Conservation (phyloP, 73 alveolate species). For the Urostyla sp. region DNA sequence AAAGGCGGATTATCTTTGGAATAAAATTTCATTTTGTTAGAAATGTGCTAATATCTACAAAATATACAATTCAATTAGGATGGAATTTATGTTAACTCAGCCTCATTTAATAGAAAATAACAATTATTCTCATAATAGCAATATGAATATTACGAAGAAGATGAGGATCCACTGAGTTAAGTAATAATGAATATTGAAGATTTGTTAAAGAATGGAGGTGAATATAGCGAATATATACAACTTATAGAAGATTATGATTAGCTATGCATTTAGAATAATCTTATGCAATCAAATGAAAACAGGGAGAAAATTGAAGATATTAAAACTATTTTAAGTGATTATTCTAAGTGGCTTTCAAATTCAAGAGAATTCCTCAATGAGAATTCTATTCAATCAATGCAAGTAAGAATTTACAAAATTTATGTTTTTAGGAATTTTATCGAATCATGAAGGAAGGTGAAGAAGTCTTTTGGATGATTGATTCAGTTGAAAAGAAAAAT, state of each 20-base stretch:
- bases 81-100: not conserved
- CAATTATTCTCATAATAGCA: not conserved
- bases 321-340: not conserved
- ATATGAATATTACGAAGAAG: not conserved
- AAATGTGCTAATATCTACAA: not conserved
- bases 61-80: not conserved
- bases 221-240: slow-evolving; percentile 1
- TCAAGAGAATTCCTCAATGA: slow-evolving; percentile 1
- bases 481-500: no score
- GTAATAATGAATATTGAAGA: not conserved
- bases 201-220: not conserved
- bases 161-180: not conserved
- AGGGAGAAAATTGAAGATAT: not conserved
- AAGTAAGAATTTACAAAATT: not conserved
- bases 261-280: no score
- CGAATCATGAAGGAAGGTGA: not conserved
- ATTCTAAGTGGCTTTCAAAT: not conserved
- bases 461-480: not conserved
- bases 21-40: not conserved
- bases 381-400: not conserved
- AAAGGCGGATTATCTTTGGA: not conserved
- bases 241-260: slow-evolving; percentile 5
- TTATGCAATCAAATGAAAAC: slow-evolving; percentile 8
- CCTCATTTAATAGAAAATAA: not conserved
- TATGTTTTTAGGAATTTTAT: not conserved